Percentiles rank a stretch among this genome's conserved stretches.
Evolutionary conservation across 2,329 filamentous ascomycete genomes (phyloP).

Genomic region (Fusarium nanum): DNA sequence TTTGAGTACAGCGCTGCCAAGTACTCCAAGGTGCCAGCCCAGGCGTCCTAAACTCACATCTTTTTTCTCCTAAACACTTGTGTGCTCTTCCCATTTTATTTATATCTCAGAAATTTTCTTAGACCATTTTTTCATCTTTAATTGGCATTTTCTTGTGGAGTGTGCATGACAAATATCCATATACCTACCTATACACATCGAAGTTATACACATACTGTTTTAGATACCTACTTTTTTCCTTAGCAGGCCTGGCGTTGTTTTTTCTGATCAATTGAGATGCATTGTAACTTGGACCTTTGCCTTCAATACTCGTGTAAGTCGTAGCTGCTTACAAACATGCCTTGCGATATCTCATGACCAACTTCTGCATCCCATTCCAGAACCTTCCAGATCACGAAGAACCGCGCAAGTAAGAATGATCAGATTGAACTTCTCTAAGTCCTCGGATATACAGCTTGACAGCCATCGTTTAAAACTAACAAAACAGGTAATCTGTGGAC

Average conservation of each 20-base stretch:
- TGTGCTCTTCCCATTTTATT: not conserved
- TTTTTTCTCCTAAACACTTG: not conserved
- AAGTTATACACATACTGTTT: constrained; percentile 19
- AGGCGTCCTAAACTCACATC: constrained; percentile 18
- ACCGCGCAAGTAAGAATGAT: not conserved
- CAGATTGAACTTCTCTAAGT: not conserved
- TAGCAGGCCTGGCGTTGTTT: constrained; percentile 39
- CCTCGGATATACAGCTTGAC: not conserved
- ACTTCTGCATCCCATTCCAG: not conserved
- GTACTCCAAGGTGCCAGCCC: constrained; percentile 23
- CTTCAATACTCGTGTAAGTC: not conserved
- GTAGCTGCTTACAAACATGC: not conserved
- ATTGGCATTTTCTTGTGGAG: constrained; percentile 28
- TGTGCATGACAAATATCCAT: constrained; percentile 11
- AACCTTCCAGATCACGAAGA: not conserved
- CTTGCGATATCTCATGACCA: not conserved
- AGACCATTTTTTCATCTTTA: constrained; percentile 16
- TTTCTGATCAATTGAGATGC: constrained; percentile 14
- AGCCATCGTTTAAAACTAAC: constrained; percentile 19
- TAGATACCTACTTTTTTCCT: constrained; percentile 15
- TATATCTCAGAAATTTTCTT: not conserved
- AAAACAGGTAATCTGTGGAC: constrained; percentile 2
- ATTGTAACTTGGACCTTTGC: not conserved
- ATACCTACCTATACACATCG: constrained; percentile 9
- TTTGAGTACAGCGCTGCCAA: constrained; percentile 45